A percentile compares a stretch with the other conserved stretches of the same genome.
These are phyloP conservation scores for Melampsora abietis-canadensis DNA, from an alignment of 1,284 basidiomycete species.

Conservation along the genomic window DNA sequence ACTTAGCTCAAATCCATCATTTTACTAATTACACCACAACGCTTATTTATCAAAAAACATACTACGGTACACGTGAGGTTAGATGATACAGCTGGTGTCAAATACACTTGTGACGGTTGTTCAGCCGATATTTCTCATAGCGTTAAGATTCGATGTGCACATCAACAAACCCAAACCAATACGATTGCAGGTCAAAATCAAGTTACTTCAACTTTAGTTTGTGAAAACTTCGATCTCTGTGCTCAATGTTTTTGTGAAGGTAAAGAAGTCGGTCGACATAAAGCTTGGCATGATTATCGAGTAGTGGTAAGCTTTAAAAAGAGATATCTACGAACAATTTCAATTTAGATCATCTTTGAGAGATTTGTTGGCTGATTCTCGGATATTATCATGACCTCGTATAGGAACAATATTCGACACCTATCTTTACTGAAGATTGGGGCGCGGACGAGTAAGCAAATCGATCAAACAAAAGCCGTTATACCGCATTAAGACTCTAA, in stretches of 20 bases:
- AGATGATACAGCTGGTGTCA: constrained; percentile 37
- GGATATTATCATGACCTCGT: not conserved
- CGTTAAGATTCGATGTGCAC: constrained; percentile 51
- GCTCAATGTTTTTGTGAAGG: constrained; percentile 80
- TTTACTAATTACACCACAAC: no score
- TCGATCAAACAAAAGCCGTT: not conserved
- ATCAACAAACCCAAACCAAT: constrained; percentile 43
- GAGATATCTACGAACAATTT: not conserved
- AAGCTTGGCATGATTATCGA: constrained; percentile 83
- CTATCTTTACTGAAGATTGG: constrained; percentile 93
- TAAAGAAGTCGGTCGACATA: constrained; percentile 81
- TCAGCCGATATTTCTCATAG: constrained; percentile 51
- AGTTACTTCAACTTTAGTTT: constrained; percentile 35
- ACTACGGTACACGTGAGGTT: not conserved
- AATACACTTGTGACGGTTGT: constrained; percentile 50
- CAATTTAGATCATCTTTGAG: no score
- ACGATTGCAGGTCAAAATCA: constrained; percentile 31
- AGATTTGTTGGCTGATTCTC: not conserved
- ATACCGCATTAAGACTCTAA: not conserved
- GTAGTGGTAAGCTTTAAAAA: constrained; percentile 67
- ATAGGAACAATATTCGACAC: constrained; percentile 91
- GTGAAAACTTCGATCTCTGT: constrained; percentile 52
- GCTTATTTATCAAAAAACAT: no score
- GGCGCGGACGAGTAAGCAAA: constrained; percentile 84
- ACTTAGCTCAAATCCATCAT: no score